phyloP scores from a whole-genome alignment of 2,329 filamentous ascomycete species.

The Sporothrix variecibatus region DNA sequence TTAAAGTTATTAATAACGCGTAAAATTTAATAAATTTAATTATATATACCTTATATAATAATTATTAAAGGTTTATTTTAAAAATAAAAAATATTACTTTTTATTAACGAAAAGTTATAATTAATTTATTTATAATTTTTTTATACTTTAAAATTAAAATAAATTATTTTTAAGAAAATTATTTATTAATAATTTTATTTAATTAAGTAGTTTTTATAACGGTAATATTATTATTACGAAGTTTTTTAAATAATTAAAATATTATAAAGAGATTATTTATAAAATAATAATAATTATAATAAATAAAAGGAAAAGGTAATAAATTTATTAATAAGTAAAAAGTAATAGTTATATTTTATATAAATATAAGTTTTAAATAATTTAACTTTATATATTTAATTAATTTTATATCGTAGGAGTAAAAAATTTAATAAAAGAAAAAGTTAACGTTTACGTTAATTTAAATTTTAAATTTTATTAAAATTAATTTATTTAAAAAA shows the following conservation, averaged over 20 bases:
- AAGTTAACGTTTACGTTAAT: neutral
- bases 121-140: too few species aligned
- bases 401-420: neutral
- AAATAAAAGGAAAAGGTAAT: neutral
- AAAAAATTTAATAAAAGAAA: neutral
- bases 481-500: too few species aligned
- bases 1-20: neutral
- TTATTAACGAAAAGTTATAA: too few species aligned
- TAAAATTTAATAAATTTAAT: neutral
- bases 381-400: neutral
- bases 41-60: neutral
- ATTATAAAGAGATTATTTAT: too few species aligned
- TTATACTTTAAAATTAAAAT: neutral
- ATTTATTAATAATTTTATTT: neutral
- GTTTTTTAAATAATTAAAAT: too few species aligned
- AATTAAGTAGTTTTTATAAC: neutral
- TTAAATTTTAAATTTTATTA: too few species aligned
- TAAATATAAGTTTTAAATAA: neutral
- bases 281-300: neutral
- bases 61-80: too few species aligned
- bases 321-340: too few species aligned
- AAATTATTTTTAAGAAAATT: neutral
- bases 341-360: too few species aligned
- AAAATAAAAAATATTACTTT: too few species aligned
- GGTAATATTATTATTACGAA: neutral